Conservation (phyloP, 192 early-diverging fungal genomes). For the Coemansia sp. region DNA sequence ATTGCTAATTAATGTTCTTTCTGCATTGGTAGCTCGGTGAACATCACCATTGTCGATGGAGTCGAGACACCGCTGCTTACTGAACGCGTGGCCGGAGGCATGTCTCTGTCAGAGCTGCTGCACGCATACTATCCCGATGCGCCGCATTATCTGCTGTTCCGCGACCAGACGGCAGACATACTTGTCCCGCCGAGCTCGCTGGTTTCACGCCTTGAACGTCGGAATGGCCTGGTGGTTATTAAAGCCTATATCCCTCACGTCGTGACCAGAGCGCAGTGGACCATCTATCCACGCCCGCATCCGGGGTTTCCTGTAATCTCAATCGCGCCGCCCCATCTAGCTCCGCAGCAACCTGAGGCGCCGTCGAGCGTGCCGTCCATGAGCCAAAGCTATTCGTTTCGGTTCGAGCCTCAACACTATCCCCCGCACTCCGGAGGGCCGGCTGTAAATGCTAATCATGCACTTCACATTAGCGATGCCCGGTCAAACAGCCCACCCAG, state of each 20-base stretch:
- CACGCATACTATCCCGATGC: slow-evolving; percentile 26
- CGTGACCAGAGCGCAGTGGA: slow-evolving; percentile 6
- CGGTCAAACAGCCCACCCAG: neutral
- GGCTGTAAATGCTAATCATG: neutral
- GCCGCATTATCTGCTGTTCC: slow-evolving; percentile 18
- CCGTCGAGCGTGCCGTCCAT: too few relatives aligned
- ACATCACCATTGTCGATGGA: slow-evolving; percentile 18
- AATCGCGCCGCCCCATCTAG: neutral
- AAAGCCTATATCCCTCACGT: slow-evolving; percentile 2
- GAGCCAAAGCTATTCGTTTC: neutral
- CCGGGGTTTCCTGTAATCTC: neutral
- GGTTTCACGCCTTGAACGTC: slow-evolving; percentile 1
- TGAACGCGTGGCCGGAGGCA: slow-evolving; percentile 5
- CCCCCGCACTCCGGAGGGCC: neutral
- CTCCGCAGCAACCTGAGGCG: neutral
- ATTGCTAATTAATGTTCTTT: neutral
- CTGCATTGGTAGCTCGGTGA: slow-evolving; percentile 9
- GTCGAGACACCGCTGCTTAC: slow-evolving; percentile 7
- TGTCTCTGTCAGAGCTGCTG: slow-evolving; percentile 28
- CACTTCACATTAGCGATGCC: neutral
- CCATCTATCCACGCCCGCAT: neutral
- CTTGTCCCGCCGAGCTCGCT: slow-evolving; percentile 18
- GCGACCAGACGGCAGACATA: slow-evolving; percentile 11
- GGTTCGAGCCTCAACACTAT: neutral
- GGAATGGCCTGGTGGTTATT: neutral